Evolutionary conservation across 83 land plant genomes (phyloP), one percentile per base, ranked within the genome.

Genomic region (Isoetes engelmannii): DNA sequence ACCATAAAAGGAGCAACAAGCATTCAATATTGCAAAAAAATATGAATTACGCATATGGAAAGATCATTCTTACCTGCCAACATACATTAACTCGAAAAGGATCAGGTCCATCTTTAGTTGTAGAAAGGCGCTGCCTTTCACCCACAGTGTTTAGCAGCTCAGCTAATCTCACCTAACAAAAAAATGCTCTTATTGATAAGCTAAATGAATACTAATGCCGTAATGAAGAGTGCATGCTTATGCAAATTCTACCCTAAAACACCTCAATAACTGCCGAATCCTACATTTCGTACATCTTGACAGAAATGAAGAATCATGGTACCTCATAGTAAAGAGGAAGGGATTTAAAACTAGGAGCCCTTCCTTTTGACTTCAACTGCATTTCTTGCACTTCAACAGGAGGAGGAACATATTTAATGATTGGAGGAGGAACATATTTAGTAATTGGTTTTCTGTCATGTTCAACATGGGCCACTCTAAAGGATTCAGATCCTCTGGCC

Each of bases 241-340:
- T 12, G 13, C 17, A 51, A 0, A 51, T 12, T 51, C 17, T 12
- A 12, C 17, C 55, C 55, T 12, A 12, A 51, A 12, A 12, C 3
- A 17, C 15, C 55, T 12, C 17, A 12, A 12, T 51, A 51, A 51
- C 55, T 51, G 28, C 62, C 1, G 19, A 59, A 59, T 18, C 8
- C 12, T 18, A 12, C 4, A 59, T 12, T 18, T 12, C 3, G 1
- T 18, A 12, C 3, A 10, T 59, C 19, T 59, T 20, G 18, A 12
- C 10, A 8, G 10, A 8, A 59, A 59, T 8, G 19, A 19, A 8
- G 19, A 18, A 19, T 59, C 28, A 12, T 20, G 8, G 62, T 37
- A 59, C 62, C 62, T 59, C 62, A 59, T 37, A 59, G 20, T 59
- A 59, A 12, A 59, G 28, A 12, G 62, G 28, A 12, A 42, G 9